Conservation (phyloP, 768 basidiomycete species). For the Auriscalpium orientale region DNA sequence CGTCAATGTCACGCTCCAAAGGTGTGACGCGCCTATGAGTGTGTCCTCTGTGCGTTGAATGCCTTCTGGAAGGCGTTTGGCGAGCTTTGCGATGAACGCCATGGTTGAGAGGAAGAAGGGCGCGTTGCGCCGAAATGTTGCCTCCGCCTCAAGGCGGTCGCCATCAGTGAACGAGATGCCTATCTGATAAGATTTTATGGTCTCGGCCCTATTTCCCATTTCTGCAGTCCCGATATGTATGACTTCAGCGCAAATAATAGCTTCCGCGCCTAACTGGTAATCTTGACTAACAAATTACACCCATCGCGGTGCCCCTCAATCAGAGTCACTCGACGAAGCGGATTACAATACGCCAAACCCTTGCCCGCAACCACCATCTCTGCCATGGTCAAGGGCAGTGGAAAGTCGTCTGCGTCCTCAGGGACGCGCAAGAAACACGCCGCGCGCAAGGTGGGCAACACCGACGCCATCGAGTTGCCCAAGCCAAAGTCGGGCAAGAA, state of each 20-base stretch:
- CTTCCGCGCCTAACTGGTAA: no score
- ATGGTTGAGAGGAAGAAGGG: background rate
- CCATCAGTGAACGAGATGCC: no score
- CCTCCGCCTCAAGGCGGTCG: no score
- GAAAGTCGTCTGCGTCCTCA: constrained; percentile 74
- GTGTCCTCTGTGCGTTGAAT: background rate
- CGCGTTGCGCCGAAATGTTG: background rate
- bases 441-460: constrained; percentile 46
- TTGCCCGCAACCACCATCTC: background rate
- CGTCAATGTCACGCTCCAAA: background rate
- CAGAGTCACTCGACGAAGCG: no score
- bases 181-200: no score
- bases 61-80: background rate
- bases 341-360: background rate
- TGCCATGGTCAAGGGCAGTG: constrained; percentile 33
- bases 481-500: constrained; percentile 46
- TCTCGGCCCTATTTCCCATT: no score
- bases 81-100: background rate
- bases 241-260: no score
- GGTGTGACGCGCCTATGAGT: background rate
- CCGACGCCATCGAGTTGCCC: constrained; percentile 28
- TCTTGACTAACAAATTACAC: no score
- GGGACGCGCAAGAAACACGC: constrained; percentile 93
- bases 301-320: no score
- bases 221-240: no score